These are phyloP conservation scores for Moringa oleifera DNA, from an alignment of 345 rosid species.

Conservation along the genomic window DNA sequence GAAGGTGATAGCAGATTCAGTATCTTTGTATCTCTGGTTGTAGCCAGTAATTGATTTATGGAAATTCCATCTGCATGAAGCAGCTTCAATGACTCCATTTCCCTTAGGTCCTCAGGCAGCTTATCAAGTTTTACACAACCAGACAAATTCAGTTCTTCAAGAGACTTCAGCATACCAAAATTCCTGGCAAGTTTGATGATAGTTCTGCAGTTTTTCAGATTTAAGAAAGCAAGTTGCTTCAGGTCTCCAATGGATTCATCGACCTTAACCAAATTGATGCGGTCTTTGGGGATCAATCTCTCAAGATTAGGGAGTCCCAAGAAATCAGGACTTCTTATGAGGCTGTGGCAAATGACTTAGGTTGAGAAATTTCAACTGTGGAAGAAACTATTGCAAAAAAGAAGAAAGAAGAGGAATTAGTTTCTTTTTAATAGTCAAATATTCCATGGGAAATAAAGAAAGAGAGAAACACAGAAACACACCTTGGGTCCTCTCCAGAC, in stretches of 20 bases:
- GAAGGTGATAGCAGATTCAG: too few relatives aligned
- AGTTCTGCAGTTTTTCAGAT: conserved; percentile 20
- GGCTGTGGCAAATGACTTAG: conserved; percentile 16
- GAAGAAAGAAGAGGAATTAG: neutral
- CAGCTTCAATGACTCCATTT: conserved; percentile 3
- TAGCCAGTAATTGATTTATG: neutral
- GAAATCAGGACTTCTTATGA: conserved; percentile 22
- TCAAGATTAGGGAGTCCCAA: conserved; percentile 19
- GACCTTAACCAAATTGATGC: conserved; percentile 18
- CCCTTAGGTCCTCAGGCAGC: neutral
- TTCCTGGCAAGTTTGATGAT: conserved; percentile 12
- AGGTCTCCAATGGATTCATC: conserved; percentile 24
- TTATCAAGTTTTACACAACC: conserved; percentile 21
- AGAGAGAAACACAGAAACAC: neutral
- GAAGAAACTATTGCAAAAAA: conserved; percentile 13
- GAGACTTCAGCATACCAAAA: conserved; percentile 10
- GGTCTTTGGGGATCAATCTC: conserved; percentile 22
- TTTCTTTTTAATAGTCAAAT: neutral
- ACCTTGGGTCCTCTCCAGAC: neutral
- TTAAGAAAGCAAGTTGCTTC: conserved; percentile 1
- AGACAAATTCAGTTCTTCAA: conserved; percentile 16
- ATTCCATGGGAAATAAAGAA: neutral
- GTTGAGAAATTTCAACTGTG: conserved; percentile 23
- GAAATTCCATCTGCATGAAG: neutral
- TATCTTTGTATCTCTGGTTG: neutral